These are phyloP conservation scores for Aristolochia contorta DNA, from an alignment of 164 flowering plant genomes.

Conservation along the genomic window DNA sequence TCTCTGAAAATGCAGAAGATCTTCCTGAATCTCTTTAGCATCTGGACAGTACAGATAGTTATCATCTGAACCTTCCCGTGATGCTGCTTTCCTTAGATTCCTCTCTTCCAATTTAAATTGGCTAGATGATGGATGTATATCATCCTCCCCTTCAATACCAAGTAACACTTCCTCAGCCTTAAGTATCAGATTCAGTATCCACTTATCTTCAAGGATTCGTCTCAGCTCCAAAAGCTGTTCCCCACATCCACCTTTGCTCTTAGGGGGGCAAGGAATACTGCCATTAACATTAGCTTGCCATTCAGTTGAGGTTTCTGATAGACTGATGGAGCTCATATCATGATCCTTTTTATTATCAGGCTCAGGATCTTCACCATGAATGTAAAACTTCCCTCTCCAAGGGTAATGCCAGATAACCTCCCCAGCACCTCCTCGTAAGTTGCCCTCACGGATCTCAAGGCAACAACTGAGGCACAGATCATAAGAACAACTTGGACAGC, in stretches of 20 bases:
- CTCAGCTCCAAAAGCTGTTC: slow-evolving; percentile 44
- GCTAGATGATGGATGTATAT: slow-evolving; percentile 1
- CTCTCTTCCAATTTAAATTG: slow-evolving; percentile 5
- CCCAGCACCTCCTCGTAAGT: slow-evolving; percentile 24
- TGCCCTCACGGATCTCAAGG: slow-evolving; percentile 55
- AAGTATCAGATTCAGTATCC: slow-evolving; percentile 34
- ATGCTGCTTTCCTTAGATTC: slow-evolving; percentile 33
- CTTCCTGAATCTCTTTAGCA: slow-evolving; percentile 23
- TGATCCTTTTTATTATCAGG: slow-evolving; percentile 7
- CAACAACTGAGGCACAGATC: slow-evolving; percentile 81
- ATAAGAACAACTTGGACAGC: slow-evolving; percentile 65
- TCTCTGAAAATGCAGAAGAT: slow-evolving; percentile 34
- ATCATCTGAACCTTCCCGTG: slow-evolving; percentile 37
- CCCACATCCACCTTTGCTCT: slow-evolving; percentile 72
- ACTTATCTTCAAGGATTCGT: slow-evolving; percentile 41
- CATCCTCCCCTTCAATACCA: slow-evolving; percentile 1
- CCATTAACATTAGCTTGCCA: slow-evolving; percentile 42
- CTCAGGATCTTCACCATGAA: slow-evolving; percentile 58
- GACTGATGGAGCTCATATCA: slow-evolving; percentile 3
- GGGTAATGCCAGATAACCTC: slow-evolving; percentile 21
- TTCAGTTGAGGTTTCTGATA: slow-evolving; percentile 4
- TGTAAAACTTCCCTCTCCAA: slow-evolving; percentile 43
- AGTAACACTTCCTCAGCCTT: slow-evolving; percentile 27
- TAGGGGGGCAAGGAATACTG: slow-evolving; percentile 55
- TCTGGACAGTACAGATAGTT: slow-evolving; percentile 57